Conservation (phyloP, 2,329 filamentous ascomycete species). For the Fusarium ramigenum region DNA sequence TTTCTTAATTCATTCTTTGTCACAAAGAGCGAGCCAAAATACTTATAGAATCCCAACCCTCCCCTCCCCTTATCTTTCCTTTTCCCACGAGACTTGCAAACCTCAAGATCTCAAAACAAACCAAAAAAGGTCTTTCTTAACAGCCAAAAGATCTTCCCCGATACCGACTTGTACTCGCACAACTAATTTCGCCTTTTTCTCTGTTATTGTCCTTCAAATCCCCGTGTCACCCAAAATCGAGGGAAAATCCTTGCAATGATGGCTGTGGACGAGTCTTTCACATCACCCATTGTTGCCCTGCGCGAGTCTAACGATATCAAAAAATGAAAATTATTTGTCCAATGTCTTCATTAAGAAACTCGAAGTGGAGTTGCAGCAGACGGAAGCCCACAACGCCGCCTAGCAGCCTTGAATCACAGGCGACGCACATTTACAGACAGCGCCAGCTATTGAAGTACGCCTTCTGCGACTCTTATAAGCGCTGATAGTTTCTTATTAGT, state of each 20-base stretch:
- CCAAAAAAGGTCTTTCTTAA: background rate
- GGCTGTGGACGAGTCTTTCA: background rate
- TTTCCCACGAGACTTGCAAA: background rate
- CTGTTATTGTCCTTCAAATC: background rate
- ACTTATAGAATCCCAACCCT: background rate
- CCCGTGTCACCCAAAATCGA: background rate
- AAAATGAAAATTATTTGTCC: background rate
- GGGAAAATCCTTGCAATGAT: background rate
- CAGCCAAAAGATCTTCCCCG: fast-evolving
- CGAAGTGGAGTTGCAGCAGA: background rate
- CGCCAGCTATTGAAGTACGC: background rate
- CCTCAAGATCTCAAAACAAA: background rate
- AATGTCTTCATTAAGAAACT: too few species aligned
- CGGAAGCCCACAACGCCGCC: background rate
- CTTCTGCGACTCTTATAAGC: background rate
- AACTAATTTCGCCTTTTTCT: background rate
- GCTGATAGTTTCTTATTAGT: background rate
- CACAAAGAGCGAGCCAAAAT: background rate
- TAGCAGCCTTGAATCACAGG: background rate
- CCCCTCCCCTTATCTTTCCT: background rate
- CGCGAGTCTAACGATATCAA: fast-evolving
- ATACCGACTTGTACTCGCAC: background rate
- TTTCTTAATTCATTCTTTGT: background rate
- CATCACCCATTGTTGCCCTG: background rate
- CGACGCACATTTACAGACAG: background rate